phyloP scores from a whole-genome alignment of 306 rosid genomes.

The Albizia julibrissin region DNA sequence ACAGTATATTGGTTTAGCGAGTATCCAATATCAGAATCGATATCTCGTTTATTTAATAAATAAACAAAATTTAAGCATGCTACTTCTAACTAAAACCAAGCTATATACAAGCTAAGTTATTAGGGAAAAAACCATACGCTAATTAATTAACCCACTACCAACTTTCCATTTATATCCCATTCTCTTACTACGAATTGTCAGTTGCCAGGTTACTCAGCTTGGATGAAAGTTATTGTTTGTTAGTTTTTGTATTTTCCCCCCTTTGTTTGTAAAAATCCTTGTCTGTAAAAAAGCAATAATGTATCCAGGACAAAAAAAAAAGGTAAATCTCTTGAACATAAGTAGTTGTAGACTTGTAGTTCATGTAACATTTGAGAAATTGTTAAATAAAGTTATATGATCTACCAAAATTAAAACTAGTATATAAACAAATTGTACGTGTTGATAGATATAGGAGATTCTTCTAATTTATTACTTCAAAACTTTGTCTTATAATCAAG shows the following conservation, averaged over 20 bases:
- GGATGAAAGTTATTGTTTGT: background rate
- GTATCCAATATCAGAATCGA: background rate
- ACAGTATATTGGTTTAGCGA: background rate
- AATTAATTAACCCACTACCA: too few species aligned
- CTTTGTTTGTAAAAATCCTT: background rate
- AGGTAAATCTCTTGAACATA: background rate
- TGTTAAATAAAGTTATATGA: background rate
- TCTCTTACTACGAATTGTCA: too few species aligned
- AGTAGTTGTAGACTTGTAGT: background rate
- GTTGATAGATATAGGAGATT: background rate
- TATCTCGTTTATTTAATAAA: background rate
- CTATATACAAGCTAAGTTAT: background rate
- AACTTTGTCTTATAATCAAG: too few species aligned
- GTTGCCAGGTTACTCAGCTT: too few species aligned
- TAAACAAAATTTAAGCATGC: background rate
- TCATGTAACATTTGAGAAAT: background rate
- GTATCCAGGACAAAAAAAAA: background rate
- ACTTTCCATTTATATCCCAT: too few species aligned
- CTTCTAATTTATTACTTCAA: background rate
- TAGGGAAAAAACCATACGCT: too few species aligned
- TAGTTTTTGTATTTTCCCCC: too few species aligned
- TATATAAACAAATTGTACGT: background rate
- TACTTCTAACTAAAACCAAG: background rate
- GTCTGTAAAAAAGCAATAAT: background rate
- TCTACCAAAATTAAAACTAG: background rate